Conservation (phyloP, 768 basidiomycete genomes). For the Suillus sp. region DNA sequence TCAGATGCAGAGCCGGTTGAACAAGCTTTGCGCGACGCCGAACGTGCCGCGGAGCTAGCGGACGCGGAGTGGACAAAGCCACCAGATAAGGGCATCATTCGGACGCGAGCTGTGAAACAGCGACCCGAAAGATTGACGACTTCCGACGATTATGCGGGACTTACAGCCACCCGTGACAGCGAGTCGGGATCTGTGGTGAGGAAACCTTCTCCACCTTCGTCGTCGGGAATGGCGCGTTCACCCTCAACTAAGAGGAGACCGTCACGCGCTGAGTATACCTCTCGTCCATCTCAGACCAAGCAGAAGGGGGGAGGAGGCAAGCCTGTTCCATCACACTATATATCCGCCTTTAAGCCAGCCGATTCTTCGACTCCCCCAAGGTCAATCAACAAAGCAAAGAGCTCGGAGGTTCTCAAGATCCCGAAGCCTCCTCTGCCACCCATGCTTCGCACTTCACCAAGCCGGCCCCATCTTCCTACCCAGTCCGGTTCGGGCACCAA, state of each 20-base stretch:
- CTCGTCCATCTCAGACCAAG: conserved; percentile 22
- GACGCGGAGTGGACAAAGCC: conserved; percentile 22
- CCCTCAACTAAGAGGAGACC: conserved; percentile 24
- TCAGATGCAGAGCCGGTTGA: conserved; percentile 32
- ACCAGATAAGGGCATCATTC: neutral
- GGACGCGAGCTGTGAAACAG: neutral
- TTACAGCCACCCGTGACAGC: conserved; percentile 19
- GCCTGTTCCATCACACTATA: conserved; percentile 24
- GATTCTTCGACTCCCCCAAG: conserved; percentile 36
- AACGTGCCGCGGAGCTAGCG: conserved; percentile 22
- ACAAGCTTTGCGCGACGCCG: conserved; percentile 24
- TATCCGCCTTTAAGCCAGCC: conserved; percentile 32
- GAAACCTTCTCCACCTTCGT: conserved; percentile 16
- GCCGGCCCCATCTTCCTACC: conserved; percentile 30
- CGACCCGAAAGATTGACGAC: conserved; percentile 12
- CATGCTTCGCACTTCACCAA: conserved; percentile 32
- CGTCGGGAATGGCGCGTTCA: conserved; percentile 15
- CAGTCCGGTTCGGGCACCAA: conserved; percentile 21
- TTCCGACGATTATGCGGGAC: conserved; percentile 24
- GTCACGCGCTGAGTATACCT: conserved; percentile 26
- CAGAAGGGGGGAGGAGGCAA: conserved; percentile 27
- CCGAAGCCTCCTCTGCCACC: conserved; percentile 15
- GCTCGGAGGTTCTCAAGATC: conserved; percentile 32
- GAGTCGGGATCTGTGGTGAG: conserved; percentile 19
- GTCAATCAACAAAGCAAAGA: conserved; percentile 30